Base-by-base conservation (phyloP, 2,329 filamentous ascomycete species). In the Boeremia exigua region DNA sequence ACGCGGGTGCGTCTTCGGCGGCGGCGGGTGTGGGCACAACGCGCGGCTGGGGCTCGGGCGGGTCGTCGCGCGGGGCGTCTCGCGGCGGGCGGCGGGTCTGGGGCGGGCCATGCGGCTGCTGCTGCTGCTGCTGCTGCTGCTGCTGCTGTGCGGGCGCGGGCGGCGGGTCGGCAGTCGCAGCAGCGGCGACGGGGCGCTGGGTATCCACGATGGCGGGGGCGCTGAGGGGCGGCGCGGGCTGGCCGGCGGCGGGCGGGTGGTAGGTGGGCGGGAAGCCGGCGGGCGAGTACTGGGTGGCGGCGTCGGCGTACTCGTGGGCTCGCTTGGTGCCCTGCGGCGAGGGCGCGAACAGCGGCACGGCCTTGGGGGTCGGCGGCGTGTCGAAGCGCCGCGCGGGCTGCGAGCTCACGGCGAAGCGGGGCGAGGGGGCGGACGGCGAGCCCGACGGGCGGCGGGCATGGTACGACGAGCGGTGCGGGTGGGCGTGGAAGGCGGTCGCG, bases 261-360 rank as follows among this genome's bases (percentile, higher is more conserved):
- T 74, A 75, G 48, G 80, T 80, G 56, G 80, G 76, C 61, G 81
- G 76, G 49, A 70, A 76, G 55, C 75, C 77, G 53, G 79, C 76
- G 39, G 81, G 82, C 38, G 81, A 82, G 69, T 84, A 85, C 69
- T 85, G 83, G 32, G 82, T 85, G 55, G 75, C 78, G 30, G 77
- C 77, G 76, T 84, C 80, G 54, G 77, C 76, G 72, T 79, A 80
- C 50, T 77, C 76, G 71, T 79, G 80, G 57, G 70, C 65, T 40
- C 70, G 70, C 61, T 67, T 71, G 59, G 55, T 62, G 39, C 56
- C 45, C 54, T 68, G 68, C 2, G 70, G 71, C 34, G 70, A 73
- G 3, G 66, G 39, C 14, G 63, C 61, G n/a, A 69, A 68, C 36
- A 70, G 68, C 23, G 67, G 67, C 19, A 65, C 60, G 15, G 66